A percentile compares a stretch with the other conserved stretches of the same genome.
phyloP scores from a whole-genome alignment of 371 early-diverging fungal genomes.

The Nematocida ironsii region DNA sequence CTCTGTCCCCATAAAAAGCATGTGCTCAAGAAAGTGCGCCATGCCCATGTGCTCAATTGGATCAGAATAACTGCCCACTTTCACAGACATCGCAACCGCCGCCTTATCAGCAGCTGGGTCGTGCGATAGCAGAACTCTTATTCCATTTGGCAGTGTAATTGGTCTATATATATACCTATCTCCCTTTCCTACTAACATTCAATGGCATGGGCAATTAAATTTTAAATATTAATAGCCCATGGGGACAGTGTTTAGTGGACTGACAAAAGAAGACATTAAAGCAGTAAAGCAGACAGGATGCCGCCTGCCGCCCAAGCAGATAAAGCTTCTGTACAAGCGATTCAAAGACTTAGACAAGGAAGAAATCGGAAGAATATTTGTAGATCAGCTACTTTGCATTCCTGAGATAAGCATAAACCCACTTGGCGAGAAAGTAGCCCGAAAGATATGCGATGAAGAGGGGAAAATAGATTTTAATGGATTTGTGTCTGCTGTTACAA shows the following conservation, averaged over 20 bases:
- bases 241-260: conserved; percentile 53
- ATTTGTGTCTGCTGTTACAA: conserved; percentile 9
- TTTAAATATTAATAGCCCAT: conserved; percentile 22
- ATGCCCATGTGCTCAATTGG: conserved; percentile 77
- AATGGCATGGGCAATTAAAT: conserved; percentile 27
- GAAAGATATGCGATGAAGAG: conserved; percentile 15
- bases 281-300: conserved; percentile 36
- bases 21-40: conserved; percentile 95
- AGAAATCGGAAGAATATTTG: conserved; percentile 49
- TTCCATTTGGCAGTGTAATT: conserved; percentile 60
- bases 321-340: conserved; percentile 36
- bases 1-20: conserved; percentile 79
- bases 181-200: conserved; percentile 35
- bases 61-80: conserved; percentile 78
- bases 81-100: conserved; percentile 72
- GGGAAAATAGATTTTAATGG: conserved; percentile 45
- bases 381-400: conserved; percentile 51
- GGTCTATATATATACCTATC: conserved; percentile 62
- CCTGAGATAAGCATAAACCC: conserved; percentile 60
- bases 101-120: conserved; percentile 59
- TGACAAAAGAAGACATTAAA: conserved; percentile 50
- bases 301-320: conserved; percentile 15
- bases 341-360: conserved; percentile 55
- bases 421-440: conserved; percentile 41
- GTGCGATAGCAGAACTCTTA: conserved; percentile 56